A percentile compares a stretch with the other conserved stretches of the same genome.
These are phyloP conservation scores for Ailanthus altissimus DNA, from an alignment of 345 rosid species.

Conservation along the genomic window DNA sequence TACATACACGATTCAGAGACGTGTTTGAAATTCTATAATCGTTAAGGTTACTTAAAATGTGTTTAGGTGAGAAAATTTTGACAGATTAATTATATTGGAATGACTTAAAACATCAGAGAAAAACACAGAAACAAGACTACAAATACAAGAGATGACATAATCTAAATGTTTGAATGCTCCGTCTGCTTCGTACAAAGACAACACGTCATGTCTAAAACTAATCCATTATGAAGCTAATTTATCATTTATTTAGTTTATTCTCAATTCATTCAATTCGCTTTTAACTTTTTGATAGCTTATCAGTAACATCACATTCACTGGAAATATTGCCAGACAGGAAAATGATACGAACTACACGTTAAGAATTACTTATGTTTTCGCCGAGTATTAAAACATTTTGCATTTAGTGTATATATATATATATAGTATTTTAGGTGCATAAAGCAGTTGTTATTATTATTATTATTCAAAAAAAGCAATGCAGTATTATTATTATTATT, in stretches of 20 bases:
- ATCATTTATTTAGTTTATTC: not conserved
- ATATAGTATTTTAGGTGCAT: no score
- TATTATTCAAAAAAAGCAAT: no score
- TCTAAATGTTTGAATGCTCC: not conserved
- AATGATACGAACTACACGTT: not conserved
- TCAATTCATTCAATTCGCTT: not conserved
- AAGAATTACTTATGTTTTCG: not conserved
- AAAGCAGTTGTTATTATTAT: no score
- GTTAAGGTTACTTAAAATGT: not conserved
- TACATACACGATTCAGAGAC: not conserved
- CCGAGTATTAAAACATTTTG: no score
- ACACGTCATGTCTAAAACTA: slow-evolving; percentile 16
- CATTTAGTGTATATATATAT: no score
- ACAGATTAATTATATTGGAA: not conserved
- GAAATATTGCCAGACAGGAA: no score
- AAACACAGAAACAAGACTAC: not conserved
- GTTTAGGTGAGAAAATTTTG: not conserved
- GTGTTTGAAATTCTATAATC: not conserved
- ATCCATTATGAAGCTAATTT: not conserved
- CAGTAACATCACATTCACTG: not conserved
- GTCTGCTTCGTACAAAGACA: slow-evolving; percentile 2
- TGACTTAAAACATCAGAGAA: no score
- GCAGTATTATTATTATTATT: no score
- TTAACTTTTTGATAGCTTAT: not conserved
- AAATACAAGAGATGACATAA: not conserved